Base-by-base conservation (phyloP, 2,329 filamentous ascomycete species). In the Calonectria ilicicola region DNA sequence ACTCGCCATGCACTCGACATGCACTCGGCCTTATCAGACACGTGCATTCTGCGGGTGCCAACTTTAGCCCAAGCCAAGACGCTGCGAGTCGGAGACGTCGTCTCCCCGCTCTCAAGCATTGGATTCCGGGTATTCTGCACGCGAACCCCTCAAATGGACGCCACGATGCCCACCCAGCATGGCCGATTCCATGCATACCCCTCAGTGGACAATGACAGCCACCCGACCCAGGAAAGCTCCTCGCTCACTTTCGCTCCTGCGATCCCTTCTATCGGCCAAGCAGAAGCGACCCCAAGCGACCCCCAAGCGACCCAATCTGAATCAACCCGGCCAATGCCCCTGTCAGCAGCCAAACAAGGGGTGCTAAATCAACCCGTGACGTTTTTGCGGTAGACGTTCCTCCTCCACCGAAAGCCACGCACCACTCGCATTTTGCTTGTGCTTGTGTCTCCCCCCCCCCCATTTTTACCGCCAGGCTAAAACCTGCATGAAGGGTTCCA, bases 331-430 rank as follows among this genome's bases (percentile, higher is more conserved):
- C 21, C 19, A 17, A 35, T 8, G 27, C 19, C 63, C 65, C 42
- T 49, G 58, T 51, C 60, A 53, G 27, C 32, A 47, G 51, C 58
- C 60, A 26, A 19, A 17, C 47, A 60, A 29, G 58, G 58, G 60
- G 46, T 47, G 23, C 23, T 40, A 53, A 74, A 69, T 77, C 51
- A 76, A 75, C 73, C 75, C 75, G 72, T 75, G 67, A 78, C 78
- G 75, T 75, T 35, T 75, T 14, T 75, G 72, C 40, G 47, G 60
- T 68, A 40, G 72, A 46, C 35, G 65, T 46, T 64, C 65, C 29
- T 72, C 67, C 69, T 5, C 29, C 29, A 44, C 67, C 56, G 70
- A 60, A 69, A 60, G 67, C 67, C 67, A 62, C 56, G 56, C 60
- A 64, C 51, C 58, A 64, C 58, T 29, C 63, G 51, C 63, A 44